Base-by-base conservation (phyloP, 108 stramenopile genomes). In the Seminavis robusta region DNA sequence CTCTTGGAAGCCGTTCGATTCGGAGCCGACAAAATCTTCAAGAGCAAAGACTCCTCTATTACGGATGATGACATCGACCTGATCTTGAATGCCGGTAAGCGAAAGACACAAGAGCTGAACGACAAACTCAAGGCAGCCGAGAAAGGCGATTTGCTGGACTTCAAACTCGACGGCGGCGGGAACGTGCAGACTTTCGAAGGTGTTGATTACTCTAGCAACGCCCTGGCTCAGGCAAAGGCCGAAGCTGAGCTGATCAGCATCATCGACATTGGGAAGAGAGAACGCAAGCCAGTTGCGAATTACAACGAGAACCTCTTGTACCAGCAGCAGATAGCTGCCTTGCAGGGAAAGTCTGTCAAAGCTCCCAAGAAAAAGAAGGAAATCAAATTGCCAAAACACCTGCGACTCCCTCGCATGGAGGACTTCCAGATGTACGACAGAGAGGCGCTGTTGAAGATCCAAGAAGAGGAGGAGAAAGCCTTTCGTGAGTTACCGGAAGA, bases 11-110 rank as follows among this genome's bases (percentile, higher is more conserved):
- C 94, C 68, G 96, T 99, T 13, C 81, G 92, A 13, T 98, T 98
- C 61, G 98, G 98, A n/a, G 97, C 98, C 15, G 97, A 99, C 65
- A 88, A 94, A 46, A 94, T 99, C 47, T 98, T 95, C 81, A 92
- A 90, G 47, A 80, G 84, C 38, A 83, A 83, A 62, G 87, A 90
- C 47, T 86, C 81, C 8, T 82, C 84, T 20, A 85, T 96, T 51
- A 92, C 95, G 17, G 95, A 96, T 63, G 89, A 90, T 56, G 97
- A 97, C 64, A 96, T 98, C 46, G 96, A 97, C 63, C 43, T 83
- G 46, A 94, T 97, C 51, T 65, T 97, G 27, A 80, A 84, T 28
- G 75, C 73, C 6, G 93, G 94, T 0, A 77, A 86, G 54, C 74
- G 76, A 26, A 90, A 93, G 69, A 98, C 98, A 2, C 76, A 91